These are phyloP conservation scores for Hypomyces rosellus DNA, from an alignment of 2,329 filamentous ascomycete genomes.

Conservation along the genomic window DNA sequence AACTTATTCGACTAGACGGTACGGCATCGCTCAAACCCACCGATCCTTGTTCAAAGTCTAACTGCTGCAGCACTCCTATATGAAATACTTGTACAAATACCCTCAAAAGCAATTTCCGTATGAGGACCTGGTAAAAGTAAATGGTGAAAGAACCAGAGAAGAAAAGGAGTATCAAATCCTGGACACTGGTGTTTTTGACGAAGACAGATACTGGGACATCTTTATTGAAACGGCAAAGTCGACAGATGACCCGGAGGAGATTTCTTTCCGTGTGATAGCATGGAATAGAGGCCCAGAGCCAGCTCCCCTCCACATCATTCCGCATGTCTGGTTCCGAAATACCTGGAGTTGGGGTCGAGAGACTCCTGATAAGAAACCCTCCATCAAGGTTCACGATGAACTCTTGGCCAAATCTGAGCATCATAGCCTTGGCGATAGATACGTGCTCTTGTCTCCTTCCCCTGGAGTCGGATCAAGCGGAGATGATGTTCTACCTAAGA, in stretches of 20 bases:
- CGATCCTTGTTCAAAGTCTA: conserved; percentile 12
- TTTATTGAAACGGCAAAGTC: conserved; percentile 96
- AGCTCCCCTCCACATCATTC: conserved; percentile 86
- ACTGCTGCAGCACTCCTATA: conserved; percentile 75
- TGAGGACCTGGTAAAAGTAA: conserved; percentile 78
- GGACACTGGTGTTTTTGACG: conserved; percentile 82
- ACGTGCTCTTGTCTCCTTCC: conserved; percentile 80
- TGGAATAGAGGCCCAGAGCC: conserved; percentile 92
- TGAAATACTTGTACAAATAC: conserved; percentile 98
- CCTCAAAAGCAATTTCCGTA: conserved; percentile 90
- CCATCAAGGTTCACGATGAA: conserved; percentile 59
- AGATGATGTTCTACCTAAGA: conserved; percentile 74
- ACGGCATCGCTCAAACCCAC: conserved; percentile 19
- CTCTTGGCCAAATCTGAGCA: conserved; percentile 73
- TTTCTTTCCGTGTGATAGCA: conserved; percentile 89
- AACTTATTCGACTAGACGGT: conserved; percentile 35
- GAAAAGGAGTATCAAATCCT: conserved; percentile 89
- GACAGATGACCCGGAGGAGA: conserved; percentile 80
- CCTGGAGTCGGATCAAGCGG: conserved; percentile 74
- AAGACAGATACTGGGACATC: conserved; percentile 93
- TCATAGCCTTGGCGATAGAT: conserved; percentile 72
- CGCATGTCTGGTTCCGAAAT: conserved; percentile 95
- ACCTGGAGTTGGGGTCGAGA: conserved; percentile 95
- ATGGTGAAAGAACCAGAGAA: conserved; percentile 65
- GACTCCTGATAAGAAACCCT: conserved; percentile 67